Conservation (phyloP, 106 monocot genomes). For the Posidonia australis region DNA sequence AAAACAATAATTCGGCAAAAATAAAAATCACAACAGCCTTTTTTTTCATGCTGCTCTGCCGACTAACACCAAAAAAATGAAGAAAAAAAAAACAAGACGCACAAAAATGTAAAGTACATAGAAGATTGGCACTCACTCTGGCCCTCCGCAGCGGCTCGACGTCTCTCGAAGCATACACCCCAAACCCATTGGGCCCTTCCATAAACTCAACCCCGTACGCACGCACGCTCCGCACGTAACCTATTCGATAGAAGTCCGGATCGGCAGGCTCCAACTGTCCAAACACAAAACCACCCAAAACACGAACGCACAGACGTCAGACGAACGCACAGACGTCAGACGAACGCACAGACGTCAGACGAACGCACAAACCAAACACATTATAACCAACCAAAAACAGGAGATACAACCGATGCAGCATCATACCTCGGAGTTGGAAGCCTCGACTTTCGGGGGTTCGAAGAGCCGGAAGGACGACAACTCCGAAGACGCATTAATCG, state of each 20-base stretch:
- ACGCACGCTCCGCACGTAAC: conserved; percentile 62
- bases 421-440: conserved; percentile 18
- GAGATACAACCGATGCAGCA: background rate
- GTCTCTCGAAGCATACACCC: conserved; percentile 69
- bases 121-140: conserved; percentile 38
- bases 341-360: background rate
- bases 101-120: background rate
- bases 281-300: conserved; percentile 2
- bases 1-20: background rate
- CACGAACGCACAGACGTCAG: too few relatives aligned
- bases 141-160: conserved; percentile 77
- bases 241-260: conserved; percentile 93
- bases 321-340: too few relatives aligned
- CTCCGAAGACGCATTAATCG: conserved; percentile 15
- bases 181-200: conserved; percentile 88
- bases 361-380: background rate
- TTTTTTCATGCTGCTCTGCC: background rate
- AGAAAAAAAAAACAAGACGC: background rate
- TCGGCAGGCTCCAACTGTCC: conserved; percentile 67
- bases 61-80: background rate
- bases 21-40: too few relatives aligned
- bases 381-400: background rate
- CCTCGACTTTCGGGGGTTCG: conserved; percentile 26
- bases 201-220: conserved; percentile 85
- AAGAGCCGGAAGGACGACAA: conserved; percentile 28